These are phyloP conservation scores for Phytophthora uliginosa DNA, from an alignment of 352 stramenopile species.

Conservation along the genomic window DNA sequence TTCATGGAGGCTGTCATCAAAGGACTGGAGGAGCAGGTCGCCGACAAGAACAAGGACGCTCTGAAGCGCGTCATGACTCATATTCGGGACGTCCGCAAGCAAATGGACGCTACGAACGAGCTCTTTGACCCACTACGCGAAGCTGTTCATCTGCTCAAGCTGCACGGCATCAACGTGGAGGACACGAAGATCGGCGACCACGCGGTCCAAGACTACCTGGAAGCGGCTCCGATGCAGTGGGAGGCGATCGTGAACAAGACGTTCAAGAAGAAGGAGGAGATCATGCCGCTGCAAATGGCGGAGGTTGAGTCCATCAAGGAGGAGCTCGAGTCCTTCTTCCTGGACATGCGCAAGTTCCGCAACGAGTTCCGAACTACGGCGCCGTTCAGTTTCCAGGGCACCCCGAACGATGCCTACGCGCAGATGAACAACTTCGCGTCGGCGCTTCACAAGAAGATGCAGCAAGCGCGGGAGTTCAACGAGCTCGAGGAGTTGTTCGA, in stretches of 20 bases:
- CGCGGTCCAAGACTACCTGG: constrained; percentile 93
- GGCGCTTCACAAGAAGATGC: constrained; percentile 80
- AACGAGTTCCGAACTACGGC: constrained; percentile 95
- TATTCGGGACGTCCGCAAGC: constrained; percentile 95
- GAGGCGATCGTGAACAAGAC: constrained; percentile 98
- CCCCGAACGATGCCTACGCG: constrained; percentile 84
- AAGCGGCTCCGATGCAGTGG: constrained; percentile 97
- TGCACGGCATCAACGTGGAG: constrained; percentile 94
- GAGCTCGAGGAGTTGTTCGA: constrained; percentile 91
- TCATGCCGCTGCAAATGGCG: constrained; percentile 97
- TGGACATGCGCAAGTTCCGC: constrained; percentile 95
- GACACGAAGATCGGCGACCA: constrained; percentile 89
- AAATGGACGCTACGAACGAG: constrained; percentile 94
- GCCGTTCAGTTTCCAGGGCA: constrained; percentile 94
- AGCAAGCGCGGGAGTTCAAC: constrained; percentile 88
- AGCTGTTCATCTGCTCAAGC: constrained; percentile 95
- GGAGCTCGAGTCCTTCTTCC: constrained; percentile 96
- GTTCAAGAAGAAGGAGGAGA: constrained; percentile 99
- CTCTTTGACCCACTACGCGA: constrained; percentile 97
- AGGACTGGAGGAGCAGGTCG: constrained; percentile 92
- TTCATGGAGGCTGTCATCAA: constrained; percentile 96
- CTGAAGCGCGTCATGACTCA: constrained; percentile 98
- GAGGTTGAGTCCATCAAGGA: constrained; percentile 96
- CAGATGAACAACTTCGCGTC: constrained; percentile 86
- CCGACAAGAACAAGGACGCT: constrained; percentile 94